Evolutionary conservation across 2,329 filamentous ascomycete species (phyloP).

Genomic region (Leptographium procerum): DNA sequence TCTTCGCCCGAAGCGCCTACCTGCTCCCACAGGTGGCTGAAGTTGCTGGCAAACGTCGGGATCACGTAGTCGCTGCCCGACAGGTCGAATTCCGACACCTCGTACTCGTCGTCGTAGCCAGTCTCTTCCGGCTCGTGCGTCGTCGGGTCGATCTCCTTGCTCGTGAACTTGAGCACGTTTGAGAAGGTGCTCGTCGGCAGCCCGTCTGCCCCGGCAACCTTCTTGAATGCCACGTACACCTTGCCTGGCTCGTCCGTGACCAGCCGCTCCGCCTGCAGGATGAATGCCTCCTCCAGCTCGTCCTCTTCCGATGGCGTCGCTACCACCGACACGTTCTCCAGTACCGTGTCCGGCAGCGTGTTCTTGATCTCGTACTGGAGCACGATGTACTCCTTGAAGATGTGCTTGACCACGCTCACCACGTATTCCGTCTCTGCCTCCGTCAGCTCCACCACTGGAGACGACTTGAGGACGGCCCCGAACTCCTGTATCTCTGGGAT

Average conservation of each 20-base stretch:
- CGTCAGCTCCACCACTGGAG: slow-evolving; percentile 73
- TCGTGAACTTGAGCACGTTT: slow-evolving; percentile 92
- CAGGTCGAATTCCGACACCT: slow-evolving; percentile 87
- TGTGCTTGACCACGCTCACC: slow-evolving; percentile 84
- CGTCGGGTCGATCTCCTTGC: slow-evolving; percentile 92
- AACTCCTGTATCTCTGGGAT: slow-evolving; percentile 89
- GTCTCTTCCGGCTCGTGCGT: slow-evolving; percentile 85
- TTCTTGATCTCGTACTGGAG: slow-evolving; percentile 98
- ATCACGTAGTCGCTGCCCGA: slow-evolving; percentile 88
- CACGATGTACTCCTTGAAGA: slow-evolving; percentile 95
- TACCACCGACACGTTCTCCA: slow-evolving; percentile 80
- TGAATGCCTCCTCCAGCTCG: slow-evolving; percentile 81
- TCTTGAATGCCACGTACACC: slow-evolving; percentile 91
- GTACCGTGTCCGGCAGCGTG: slow-evolving; percentile 78
- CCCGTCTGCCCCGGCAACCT: slow-evolving; percentile 61
- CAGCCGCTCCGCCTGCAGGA: slow-evolving; percentile 77
- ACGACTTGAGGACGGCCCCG: slow-evolving; percentile 86
- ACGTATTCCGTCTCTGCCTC: slow-evolving; percentile 98
- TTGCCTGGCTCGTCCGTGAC: slow-evolving; percentile 78
- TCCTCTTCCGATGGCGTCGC: slow-evolving; percentile 73
- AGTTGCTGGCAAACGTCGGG: slow-evolving; percentile 87
- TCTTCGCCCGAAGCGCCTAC: slow-evolving; percentile 81
- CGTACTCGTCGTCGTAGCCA: slow-evolving; percentile 96
- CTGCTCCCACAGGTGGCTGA: slow-evolving; percentile 92
- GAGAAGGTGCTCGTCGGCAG: slow-evolving; percentile 75